These are phyloP conservation scores for Psophocarpus tetragonolobus DNA, from an alignment of 306 rosid genomes.

Conservation along the genomic window DNA sequence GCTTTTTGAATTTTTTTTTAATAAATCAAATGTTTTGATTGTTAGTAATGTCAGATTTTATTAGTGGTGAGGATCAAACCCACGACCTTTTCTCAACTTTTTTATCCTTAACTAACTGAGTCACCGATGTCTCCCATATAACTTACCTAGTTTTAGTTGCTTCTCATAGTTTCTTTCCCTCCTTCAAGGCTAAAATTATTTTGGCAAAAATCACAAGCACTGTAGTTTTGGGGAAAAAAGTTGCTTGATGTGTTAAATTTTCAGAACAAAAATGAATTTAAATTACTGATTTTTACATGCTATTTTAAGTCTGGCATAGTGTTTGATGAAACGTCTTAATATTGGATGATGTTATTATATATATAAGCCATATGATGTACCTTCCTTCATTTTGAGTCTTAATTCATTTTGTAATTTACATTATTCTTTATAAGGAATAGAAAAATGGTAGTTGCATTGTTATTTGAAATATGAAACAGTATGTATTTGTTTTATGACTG, in stretches of 20 bases:
- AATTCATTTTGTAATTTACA: not conserved
- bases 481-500: slow-evolving; percentile 13
- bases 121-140: too few relatives aligned
- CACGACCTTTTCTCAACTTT: too few relatives aligned
- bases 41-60: too few relatives aligned
- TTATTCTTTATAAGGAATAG: too few relatives aligned
- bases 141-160: not conserved
- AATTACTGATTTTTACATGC: not conserved
- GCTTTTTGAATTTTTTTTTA: slow-evolving; percentile 15
- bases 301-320: not conserved
- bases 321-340: not conserved
- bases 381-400: not conserved
- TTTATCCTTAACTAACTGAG: too few relatives aligned
- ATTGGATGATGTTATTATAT: not conserved
- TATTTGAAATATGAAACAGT: too few relatives aligned
- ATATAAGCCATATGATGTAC: not conserved
- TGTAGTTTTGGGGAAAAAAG: not conserved
- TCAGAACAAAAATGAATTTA: not conserved
- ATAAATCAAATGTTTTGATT: too few relatives aligned
- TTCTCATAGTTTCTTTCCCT: not conserved
- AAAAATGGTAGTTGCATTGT: too few relatives aligned
- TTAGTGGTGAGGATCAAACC: too few relatives aligned
- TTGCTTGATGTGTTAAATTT: slow-evolving; percentile 1
- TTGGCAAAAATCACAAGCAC: not conserved
- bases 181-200: not conserved